Base-by-base conservation (phyloP, 176 grass and related monocot genomes). In the Aegilops speltoides region DNA sequence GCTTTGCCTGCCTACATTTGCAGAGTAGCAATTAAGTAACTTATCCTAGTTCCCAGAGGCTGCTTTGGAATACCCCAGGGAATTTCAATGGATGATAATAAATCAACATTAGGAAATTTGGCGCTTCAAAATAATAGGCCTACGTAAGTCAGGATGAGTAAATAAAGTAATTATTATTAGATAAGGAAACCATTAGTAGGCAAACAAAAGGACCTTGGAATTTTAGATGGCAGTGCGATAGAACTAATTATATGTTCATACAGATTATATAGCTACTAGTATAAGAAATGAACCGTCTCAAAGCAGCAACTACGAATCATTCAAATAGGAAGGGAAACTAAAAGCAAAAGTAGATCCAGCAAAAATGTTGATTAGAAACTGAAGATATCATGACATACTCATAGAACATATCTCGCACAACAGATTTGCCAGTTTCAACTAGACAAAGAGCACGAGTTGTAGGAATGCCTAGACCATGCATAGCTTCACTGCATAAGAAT, bases 401-500 rank as follows among this genome's bases (percentile, higher is more conserved):
- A 34, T 98, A 98, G 77, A 98, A 98, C 94, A 98, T 96, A 79
- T 98, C 97, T 79, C 97, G 86, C 15, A 89, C 89, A 79, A 98
- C 97, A 73, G 81, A 83, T 87, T 96, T 98, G 17, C 97, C 97
- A 22, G 97, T 96, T 54, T 93, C 93, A 79, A 98, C 90, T 82
- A 96, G 83, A 91, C 90, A 96, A 34, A 96, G 88, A 52, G 97
- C 97, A 17, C 94, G 97, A 28, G 97, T 96, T 64, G 97, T 96
- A 79, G 90, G 94, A 70, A 98, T 96, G 84, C 97, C 94, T 79
- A 98, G 92, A 41, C 97, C 87, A 25, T 96, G 86, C 97, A 98
- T 98, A 41, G 97, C 94, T 86, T 98, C 97, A 7, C 97, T 98
- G 70, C 96, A 98, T 25, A 98, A 75, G 88, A 96, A 98, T 90